Evolutionary conservation across 148 eudicot species (phyloP).

Genomic region (Hydrangea macrophylla): DNA sequence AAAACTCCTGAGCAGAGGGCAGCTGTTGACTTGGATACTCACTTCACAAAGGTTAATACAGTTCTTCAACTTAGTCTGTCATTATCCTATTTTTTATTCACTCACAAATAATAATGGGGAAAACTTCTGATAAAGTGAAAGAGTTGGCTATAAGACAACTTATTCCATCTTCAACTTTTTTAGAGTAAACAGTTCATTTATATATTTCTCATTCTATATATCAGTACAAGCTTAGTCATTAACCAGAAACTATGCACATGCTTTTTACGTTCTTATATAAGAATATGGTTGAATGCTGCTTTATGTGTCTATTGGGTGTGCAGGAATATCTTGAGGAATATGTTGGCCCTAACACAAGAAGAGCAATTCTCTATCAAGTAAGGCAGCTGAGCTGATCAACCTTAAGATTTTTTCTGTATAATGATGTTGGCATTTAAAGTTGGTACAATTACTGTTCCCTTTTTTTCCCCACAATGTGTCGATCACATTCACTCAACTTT

Average conservation of each 20-base stretch:
- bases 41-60: slow-evolving; percentile 68
- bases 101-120: neutral
- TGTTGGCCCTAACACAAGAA: slow-evolving; percentile 67
- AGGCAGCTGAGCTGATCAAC: slow-evolving; percentile 23
- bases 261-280: neutral
- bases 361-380: slow-evolving; percentile 72
- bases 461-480: neutral
- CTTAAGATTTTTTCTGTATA: neutral
- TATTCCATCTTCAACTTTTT: neutral
- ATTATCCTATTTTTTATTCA: neutral
- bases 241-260: neutral
- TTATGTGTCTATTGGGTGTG: slow-evolving; percentile 11
- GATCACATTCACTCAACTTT: neutral
- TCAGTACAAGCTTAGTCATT: neutral
- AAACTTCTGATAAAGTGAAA: neutral
- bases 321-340: slow-evolving; percentile 89
- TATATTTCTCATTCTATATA: neutral
- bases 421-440: neutral
- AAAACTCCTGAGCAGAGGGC: slow-evolving; percentile 96
- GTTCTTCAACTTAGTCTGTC: neutral
- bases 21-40: slow-evolving; percentile 97
- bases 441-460: neutral
- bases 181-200: neutral
- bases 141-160: too few species aligned
- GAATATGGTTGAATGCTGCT: neutral